Percentiles rank a stretch among this genome's conserved stretches.
Evolutionary conservation across 2,329 filamentous ascomycete species (phyloP).

Genomic region (Colletotrichum caudatum): DNA sequence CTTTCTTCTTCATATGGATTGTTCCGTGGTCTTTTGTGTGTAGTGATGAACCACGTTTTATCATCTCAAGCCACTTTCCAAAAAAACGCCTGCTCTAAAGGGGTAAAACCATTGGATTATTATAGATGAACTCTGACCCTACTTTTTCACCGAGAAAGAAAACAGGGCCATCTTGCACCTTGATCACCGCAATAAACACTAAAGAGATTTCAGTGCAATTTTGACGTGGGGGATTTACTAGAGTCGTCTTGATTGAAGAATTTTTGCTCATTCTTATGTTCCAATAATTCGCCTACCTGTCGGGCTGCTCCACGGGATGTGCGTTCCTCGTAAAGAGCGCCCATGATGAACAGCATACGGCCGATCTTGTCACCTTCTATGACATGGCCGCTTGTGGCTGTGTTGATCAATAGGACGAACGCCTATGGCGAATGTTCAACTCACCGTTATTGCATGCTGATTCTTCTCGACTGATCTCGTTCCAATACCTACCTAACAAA

Average conservation of each 20-base stretch:
- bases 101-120: no score
- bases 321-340: constrained; percentile 20
- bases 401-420: neutral
- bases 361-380: constrained; percentile 17
- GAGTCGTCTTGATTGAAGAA: neutral
- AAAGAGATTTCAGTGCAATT: neutral
- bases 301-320: neutral
- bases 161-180: no score
- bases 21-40: no score
- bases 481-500: neutral
- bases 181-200: no score
- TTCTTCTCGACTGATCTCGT: constrained; percentile 25
- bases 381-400: constrained; percentile 13
- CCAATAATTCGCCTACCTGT: neutral
- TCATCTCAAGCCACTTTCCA: no score
- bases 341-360: constrained; percentile 21
- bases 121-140: no score
- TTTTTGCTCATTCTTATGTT: constrained; percentile 8
- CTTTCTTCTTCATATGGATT: neutral
- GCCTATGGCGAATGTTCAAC: constrained; percentile 14
- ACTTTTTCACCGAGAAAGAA: no score
- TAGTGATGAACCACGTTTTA: no score
- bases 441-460: constrained; percentile 19
- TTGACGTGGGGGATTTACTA: neutral
- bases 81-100: no score